These are phyloP conservation scores for Euphrasia confusa DNA, from an alignment of 257 asterid genomes.

Conservation along the genomic window DNA sequence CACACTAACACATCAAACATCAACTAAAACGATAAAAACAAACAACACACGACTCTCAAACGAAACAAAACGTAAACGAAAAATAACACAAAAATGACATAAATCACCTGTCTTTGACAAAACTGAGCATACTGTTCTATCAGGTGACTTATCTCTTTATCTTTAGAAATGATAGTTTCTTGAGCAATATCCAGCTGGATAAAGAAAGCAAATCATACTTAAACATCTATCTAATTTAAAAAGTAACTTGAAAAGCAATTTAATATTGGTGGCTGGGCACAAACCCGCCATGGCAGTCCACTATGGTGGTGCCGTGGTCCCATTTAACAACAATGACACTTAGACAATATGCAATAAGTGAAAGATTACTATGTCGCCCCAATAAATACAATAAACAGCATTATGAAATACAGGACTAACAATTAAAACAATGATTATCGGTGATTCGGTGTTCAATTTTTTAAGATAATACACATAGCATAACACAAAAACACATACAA, in stretches of 20 bases:
- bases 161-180: conserved; percentile 59
- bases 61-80: too few relatives aligned
- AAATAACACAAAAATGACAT: too few relatives aligned
- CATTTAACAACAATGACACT: too few relatives aligned
- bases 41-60: too few relatives aligned
- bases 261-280: too few relatives aligned
- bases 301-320: too few relatives aligned
- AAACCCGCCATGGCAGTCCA: neutral
- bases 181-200: conserved; percentile 75
- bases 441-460: neutral
- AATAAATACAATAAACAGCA: neutral
- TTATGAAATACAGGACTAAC: conserved; percentile 1
- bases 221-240: neutral
- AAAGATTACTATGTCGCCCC: conserved; percentile 4
- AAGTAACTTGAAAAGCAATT: too few relatives aligned
- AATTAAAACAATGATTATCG: neutral
- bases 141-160: conserved; percentile 67
- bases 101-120: conserved; percentile 86
- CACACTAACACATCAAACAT: too few relatives aligned
- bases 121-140: conserved; percentile 72
- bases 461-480: conserved; percentile 1
- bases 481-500: too few relatives aligned
- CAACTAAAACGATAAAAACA: too few relatives aligned
- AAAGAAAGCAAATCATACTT: conserved; percentile 16
- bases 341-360: neutral